Evolutionary conservation across 1,284 basidiomycete species (phyloP), one percentile per base, ranked within the genome.

Genomic region (Leccinum colubrinum): DNA sequence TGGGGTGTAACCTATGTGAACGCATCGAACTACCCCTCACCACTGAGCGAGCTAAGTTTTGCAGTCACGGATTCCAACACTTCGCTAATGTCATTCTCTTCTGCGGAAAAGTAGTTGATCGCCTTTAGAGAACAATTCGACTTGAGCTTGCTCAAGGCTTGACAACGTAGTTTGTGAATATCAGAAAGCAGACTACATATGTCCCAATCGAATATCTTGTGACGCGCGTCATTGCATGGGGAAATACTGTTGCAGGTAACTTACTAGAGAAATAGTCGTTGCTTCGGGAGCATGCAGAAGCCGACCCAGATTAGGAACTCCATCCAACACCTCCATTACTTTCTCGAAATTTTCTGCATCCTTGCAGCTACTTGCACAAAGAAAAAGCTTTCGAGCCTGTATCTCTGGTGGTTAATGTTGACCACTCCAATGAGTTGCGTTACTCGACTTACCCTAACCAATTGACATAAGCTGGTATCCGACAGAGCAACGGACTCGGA

Each of bases 131-230:
- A 25, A 15, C 50, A 25, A 25, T n/a, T 14, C 14, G 7, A 51
- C 12, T 51, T 46, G 43, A 46, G 43, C 8, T 17, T 15, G 50
- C 1, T n/a, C 25, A 52, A 25, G 22, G 57, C 58, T 51, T 43
- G 46, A 30, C 53, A 65, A 25, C 56, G 67, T 15, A 59, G 43
- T 20, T 46, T 1, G n/a, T 66, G 66, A 39, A 67, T 33, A 20
- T 56, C 53, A 12, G n/a, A 57, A 4, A 55, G 39, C 6, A 65
- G 14, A 37, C 33, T 4, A 39, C 27, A 54, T 17, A 58, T 8
- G 22, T 53, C 50, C 64, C 57, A 65, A 35, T 35, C 58, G 14
- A 62, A 65, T 27, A 65, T 54, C 64, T 65, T 62, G 15, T 4
- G 14, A 52, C 15, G 12, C 9, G 17, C 15, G 25, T 65, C 25